phyloP scores from a whole-genome alignment of 2,329 filamentous ascomycete genomes.

The Leptoxyphium fumago region DNA sequence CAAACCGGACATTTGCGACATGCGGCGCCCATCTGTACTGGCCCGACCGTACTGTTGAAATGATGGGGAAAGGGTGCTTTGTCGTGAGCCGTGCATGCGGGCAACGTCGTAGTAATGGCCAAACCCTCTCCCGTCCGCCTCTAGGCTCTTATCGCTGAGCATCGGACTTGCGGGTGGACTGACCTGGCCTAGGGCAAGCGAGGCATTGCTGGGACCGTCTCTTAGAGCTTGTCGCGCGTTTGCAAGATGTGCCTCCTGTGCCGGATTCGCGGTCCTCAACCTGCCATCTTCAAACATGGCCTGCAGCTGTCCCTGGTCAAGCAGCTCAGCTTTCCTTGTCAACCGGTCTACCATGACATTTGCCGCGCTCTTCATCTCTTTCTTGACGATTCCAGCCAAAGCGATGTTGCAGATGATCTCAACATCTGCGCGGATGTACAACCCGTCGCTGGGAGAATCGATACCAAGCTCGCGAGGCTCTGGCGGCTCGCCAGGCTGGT shows the following conservation, averaged over 20 bases:
- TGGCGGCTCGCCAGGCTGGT: constrained; percentile 51
- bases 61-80: constrained; percentile 13
- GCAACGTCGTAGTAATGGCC: constrained; percentile 16
- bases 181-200: constrained; percentile 2
- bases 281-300: constrained; percentile 54
- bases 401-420: constrained; percentile 56
- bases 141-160: constrained; percentile 5
- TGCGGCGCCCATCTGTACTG: constrained; percentile 4
- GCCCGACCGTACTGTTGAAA: constrained; percentile 9
- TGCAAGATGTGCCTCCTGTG: constrained; percentile 5
- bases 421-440: constrained; percentile 56
- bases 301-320: constrained; percentile 50
- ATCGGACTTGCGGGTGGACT: constrained; percentile 9
- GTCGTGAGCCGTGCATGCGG: constrained; percentile 7
- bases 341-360: constrained; percentile 54
- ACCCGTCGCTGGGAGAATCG: constrained; percentile 46
- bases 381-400: constrained; percentile 46
- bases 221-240: constrained; percentile 4
- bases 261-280: constrained; percentile 43
- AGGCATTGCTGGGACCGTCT: constrained; percentile 1
- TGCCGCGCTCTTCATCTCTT: constrained; percentile 50
- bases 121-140: constrained; percentile 10
- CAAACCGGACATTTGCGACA: neutral
- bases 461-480: constrained; percentile 50
- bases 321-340: constrained; percentile 51